Percentiles rank a stretch among this genome's conserved stretches.
Evolutionary conservation across 75 land plant species (phyloP).

Genomic region (Cupressus sempervirens): DNA sequence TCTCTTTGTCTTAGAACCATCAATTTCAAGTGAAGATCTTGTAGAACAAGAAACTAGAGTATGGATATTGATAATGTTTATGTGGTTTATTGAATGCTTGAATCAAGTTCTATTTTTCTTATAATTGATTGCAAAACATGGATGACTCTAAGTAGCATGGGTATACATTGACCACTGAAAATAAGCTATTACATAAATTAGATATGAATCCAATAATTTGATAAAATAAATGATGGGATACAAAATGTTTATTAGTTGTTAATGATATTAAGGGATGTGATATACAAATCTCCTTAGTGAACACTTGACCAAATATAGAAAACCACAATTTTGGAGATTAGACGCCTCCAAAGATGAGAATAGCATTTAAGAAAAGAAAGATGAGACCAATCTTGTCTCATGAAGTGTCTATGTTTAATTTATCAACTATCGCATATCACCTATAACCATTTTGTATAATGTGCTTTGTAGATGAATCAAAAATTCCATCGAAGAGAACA

Average conservation of each 20-base stretch:
- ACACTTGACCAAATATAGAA: neutral
- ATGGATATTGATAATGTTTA: neutral
- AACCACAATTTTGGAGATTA: neutral
- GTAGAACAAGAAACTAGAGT: neutral
- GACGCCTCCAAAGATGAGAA: neutral
- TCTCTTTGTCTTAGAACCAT: neutral
- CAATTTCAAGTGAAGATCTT: neutral
- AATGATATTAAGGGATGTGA: neutral
- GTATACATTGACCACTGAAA: no score
- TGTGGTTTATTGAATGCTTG: neutral
- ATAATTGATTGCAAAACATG: neutral
- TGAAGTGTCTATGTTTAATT: neutral
- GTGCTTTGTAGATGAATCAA: neutral
- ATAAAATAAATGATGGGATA: neutral
- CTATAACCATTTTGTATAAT: constrained; percentile 39
- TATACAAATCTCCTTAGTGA: neutral
- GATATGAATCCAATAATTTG: no score
- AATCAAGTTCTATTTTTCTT: neutral
- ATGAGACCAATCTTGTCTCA: neutral
- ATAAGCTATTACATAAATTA: no score
- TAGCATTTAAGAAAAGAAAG: neutral
- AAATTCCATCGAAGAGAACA: neutral
- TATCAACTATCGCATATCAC: neutral
- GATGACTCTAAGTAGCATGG: no score
- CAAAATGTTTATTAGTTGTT: neutral